Conservation (phyloP, 2,329 filamentous ascomycete genomes). For the Nemania bipapillata region DNA sequence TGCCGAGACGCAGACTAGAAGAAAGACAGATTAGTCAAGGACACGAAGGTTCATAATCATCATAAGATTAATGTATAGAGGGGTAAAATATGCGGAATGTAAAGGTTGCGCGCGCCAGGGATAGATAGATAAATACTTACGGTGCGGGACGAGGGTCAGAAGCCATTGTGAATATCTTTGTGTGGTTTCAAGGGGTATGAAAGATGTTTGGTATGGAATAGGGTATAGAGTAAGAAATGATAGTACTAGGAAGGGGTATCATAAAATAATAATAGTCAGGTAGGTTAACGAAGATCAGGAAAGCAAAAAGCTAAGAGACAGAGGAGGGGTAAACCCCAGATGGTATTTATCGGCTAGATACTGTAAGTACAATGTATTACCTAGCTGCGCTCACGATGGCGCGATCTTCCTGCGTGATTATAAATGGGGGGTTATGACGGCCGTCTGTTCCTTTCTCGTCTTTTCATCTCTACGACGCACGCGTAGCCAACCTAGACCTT, state of each 20-base stretch:
- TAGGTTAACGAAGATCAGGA: conserved; percentile 7
- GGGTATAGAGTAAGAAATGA: background rate
- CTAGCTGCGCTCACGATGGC: conserved; percentile 37
- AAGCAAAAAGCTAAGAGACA: conserved; percentile 1
- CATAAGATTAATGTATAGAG: background rate
- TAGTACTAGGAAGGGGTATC: conserved; percentile 30
- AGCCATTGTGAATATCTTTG: conserved; percentile 44
- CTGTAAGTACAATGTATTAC: too few species aligned
- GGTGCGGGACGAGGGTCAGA: conserved; percentile 45
- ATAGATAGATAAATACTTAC: conserved; percentile 42
- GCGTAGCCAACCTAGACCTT: background rate
- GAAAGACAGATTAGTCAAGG: conserved; percentile 13
- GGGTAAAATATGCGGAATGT: background rate
- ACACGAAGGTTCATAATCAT: background rate
- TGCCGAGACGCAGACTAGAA: conserved; percentile 71
- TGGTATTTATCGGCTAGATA: conserved; percentile 35
- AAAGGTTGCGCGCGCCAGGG: background rate
- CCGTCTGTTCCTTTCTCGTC: conserved; percentile 22
- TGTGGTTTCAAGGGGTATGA: conserved; percentile 2
- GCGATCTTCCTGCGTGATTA: conserved; percentile 35
- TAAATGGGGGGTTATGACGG: conserved; percentile 24
- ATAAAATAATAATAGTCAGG: conserved; percentile 25
- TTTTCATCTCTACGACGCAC: background rate
- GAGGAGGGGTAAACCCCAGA: conserved; percentile 31
- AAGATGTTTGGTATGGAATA: too few species aligned